Evolutionary conservation across 2,329 filamentous ascomycete genomes (phyloP).

Genomic region (Zymoseptoria ardabiliae): DNA sequence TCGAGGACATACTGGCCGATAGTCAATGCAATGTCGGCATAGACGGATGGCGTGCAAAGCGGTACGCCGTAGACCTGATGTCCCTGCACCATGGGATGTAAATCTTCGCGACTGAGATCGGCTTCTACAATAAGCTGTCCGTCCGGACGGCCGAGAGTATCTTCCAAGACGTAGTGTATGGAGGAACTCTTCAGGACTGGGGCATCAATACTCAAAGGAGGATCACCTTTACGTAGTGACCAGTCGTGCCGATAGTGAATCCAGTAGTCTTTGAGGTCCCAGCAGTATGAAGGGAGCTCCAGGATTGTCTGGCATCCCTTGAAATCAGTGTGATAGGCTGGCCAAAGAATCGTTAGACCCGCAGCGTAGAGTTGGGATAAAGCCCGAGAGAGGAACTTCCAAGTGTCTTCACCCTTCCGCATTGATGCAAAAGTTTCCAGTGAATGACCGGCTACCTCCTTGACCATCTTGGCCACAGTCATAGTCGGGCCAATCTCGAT

Average conservation of each 20-base stretch:
- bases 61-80: conserved; percentile 36
- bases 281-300: conserved; percentile 45
- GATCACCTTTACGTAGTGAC: conserved; percentile 23
- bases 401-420: conserved; percentile 23
- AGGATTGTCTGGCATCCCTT: conserved; percentile 39
- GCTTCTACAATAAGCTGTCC: conserved; percentile 32
- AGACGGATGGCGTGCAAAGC: conserved; percentile 33
- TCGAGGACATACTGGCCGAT: conserved; percentile 25
- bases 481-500: conserved; percentile 45
- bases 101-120: conserved; percentile 34
- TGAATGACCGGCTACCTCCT: too few species aligned
- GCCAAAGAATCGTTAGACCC: conserved; percentile 57
- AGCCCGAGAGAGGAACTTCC: conserved; percentile 44
- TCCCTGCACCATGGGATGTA: conserved; percentile 34
- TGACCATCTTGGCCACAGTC: too few species aligned
- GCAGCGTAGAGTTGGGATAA: conserved; percentile 46
- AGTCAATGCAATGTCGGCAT: conserved; percentile 32
- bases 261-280: conserved; percentile 33
- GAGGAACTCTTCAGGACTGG: conserved; percentile 24
- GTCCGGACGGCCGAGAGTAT: neutral
- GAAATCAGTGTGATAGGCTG: conserved; percentile 50
- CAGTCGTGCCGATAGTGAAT: conserved; percentile 30
- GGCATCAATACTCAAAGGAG: conserved; percentile 4
- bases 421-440: conserved; percentile 26
- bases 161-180: conserved; percentile 15